Conservation (phyloP, 1,284 basidiomycete species). For the Sparassis latifolia region DNA sequence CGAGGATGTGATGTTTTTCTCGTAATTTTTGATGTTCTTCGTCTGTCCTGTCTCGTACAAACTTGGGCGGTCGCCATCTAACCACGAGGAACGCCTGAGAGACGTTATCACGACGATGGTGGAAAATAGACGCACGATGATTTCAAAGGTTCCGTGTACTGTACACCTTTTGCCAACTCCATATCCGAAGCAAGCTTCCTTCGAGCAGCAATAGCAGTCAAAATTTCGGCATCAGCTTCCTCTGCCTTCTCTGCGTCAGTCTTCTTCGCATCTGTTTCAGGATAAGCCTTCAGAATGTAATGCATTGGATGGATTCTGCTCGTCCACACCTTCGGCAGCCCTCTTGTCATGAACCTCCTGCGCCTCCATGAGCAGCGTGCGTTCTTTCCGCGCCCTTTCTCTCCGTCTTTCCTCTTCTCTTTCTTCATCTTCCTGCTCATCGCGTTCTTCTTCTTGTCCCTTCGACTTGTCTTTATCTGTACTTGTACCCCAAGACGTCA, state of each 20-base stretch:
- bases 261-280: slow-evolving; percentile 76
- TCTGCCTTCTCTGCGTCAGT: slow-evolving; percentile 77
- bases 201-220: slow-evolving; percentile 87
- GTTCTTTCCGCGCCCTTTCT: slow-evolving; percentile 73
- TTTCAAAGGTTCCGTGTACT: slow-evolving; percentile 82
- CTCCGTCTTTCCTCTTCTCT: slow-evolving; percentile 67
- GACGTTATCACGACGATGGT: no score
- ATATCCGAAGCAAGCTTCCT: slow-evolving; percentile 88
- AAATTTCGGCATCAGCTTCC: slow-evolving; percentile 86
- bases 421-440: slow-evolving; percentile 69
- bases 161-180: slow-evolving; percentile 90
- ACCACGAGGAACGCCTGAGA: no score
- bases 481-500: slow-evolving; percentile 55
- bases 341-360: slow-evolving; percentile 86
- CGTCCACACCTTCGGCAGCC: slow-evolving; percentile 65
- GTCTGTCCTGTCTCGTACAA: slow-evolving; percentile 66
- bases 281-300: neutral
- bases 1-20: slow-evolving; percentile 88
- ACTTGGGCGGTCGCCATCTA: slow-evolving; percentile 87
- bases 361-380: slow-evolving; percentile 84
- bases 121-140: slow-evolving; percentile 52
- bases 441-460: slow-evolving; percentile 50
- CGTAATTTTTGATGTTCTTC: slow-evolving; percentile 74
- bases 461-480: slow-evolving; percentile 48
- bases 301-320: neutral